These are phyloP conservation scores for Lepidium aucheri DNA, from an alignment of 345 rosid genomes.

Conservation along the genomic window DNA sequence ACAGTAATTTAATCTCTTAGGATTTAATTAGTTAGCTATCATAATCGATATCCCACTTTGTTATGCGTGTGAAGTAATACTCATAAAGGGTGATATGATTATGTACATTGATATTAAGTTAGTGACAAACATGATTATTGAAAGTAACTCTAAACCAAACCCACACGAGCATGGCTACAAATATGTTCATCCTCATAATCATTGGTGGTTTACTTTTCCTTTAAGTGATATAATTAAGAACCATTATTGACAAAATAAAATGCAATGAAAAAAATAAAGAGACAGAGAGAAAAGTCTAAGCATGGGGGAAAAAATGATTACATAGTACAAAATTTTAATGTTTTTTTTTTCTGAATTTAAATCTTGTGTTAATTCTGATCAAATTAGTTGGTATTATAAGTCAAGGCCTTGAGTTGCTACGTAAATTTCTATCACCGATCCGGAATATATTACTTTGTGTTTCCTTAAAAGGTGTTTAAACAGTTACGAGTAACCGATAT, in stretches of 20 bases:
- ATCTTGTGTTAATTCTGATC: not conserved
- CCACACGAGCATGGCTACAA: constrained; percentile 17
- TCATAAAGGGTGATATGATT: constrained; percentile 5
- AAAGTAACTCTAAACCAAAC: constrained; percentile 19
- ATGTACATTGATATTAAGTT: constrained; percentile 5
- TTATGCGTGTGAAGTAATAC: constrained; percentile 6
- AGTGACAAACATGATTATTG: constrained; percentile 1
- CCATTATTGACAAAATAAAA: not conserved
- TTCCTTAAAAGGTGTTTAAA: not conserved
- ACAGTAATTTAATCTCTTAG: not conserved
- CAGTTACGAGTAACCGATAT: too few relatives aligned
- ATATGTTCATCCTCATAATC: constrained; percentile 4
- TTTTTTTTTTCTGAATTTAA: not conserved
- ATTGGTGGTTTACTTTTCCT: constrained; percentile 12
- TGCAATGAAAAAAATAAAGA: not conserved
- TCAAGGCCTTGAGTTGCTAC: too few relatives aligned
- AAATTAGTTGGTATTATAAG: too few relatives aligned
- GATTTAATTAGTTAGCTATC: not conserved
- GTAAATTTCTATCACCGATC: too few relatives aligned
- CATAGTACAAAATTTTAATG: not conserved
- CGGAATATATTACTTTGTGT: not conserved
- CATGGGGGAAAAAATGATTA: constrained; percentile 11
- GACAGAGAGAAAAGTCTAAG: not conserved
- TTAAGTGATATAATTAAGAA: constrained; percentile 10
- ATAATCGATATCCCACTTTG: not conserved